phyloP scores from a whole-genome alignment of 2,329 filamentous ascomycete genomes.

The Fusarium miscanthi region DNA sequence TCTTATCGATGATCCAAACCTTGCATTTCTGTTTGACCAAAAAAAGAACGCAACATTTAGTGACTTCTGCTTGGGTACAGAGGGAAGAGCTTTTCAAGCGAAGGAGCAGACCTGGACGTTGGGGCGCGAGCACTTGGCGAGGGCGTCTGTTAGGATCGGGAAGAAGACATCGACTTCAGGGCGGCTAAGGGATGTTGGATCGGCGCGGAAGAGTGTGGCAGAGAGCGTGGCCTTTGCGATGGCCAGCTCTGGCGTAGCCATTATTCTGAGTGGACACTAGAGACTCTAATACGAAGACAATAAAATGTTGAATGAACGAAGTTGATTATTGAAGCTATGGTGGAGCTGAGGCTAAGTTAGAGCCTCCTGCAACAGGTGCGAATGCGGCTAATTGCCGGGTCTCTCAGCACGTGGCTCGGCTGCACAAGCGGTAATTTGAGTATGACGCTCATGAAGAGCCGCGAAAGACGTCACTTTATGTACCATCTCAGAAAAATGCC shows the following conservation, averaged over 20 bases:
- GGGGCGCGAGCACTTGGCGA: conserved; percentile 78
- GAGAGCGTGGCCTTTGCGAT: conserved; percentile 84
- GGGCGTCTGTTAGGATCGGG: conserved; percentile 69
- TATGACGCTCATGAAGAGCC: conserved; percentile 5
- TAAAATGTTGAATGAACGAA: conserved; percentile 9
- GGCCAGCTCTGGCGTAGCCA: conserved; percentile 77
- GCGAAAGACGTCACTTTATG: conserved; percentile 11
- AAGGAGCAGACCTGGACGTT: conserved; percentile 87
- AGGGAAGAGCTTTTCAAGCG: conserved; percentile 44
- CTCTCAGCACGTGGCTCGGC: conserved; percentile 21
- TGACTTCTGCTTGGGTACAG: conserved; percentile 41
- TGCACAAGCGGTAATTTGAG: neutral
- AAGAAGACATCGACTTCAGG: conserved; percentile 78
- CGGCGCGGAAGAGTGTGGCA: conserved; percentile 77
- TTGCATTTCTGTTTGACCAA: conserved; percentile 79
- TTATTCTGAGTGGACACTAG: conserved; percentile 46
- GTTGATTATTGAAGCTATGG: conserved; percentile 22
- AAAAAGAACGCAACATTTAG: conserved; percentile 44
- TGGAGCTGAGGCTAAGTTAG: conserved; percentile 14
- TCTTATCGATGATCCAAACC: conserved; percentile 81
- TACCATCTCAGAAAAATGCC: neutral
- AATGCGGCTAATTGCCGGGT: conserved; percentile 32
- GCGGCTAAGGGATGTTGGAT: conserved; percentile 75
- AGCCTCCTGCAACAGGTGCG: conserved; percentile 1
- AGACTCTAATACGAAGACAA: neutral